phyloP scores from a whole-genome alignment of 805 yeast genomes.

The Yamadazyma scolyti region DNA sequence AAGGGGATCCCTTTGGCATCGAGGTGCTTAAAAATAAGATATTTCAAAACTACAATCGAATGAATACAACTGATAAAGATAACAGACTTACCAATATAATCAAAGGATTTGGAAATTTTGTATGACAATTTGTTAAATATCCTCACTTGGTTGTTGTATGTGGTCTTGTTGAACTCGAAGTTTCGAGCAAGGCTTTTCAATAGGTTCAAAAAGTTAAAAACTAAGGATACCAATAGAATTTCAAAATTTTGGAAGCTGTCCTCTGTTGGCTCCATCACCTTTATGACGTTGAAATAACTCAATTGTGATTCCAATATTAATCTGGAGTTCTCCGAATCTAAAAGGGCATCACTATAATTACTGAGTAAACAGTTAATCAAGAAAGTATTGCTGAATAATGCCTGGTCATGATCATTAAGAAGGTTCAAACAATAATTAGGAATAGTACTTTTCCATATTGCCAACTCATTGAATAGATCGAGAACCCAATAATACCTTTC shows the following conservation, averaged over 20 bases:
- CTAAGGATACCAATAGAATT: constrained; percentile 26
- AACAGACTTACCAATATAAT: constrained; percentile 15
- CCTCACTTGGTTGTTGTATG: constrained; percentile 28
- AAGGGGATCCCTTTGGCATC: not conserved
- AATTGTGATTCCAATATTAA: constrained; percentile 19
- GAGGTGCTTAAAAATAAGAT: constrained; percentile 17
- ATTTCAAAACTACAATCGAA: constrained; percentile 26
- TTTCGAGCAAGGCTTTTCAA: constrained; percentile 12
- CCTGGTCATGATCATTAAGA: constrained; percentile 4
- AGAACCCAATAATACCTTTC: constrained; percentile 37
- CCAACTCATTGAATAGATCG: constrained; percentile 37
- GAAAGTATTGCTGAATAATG: constrained; percentile 10
- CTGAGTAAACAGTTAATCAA: constrained; percentile 27
- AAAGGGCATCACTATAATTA: constrained; percentile 18
- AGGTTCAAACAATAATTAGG: constrained; percentile 29
- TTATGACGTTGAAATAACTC: constrained; percentile 6
- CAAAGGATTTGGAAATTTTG: constrained; percentile 16
- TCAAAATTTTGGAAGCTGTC: constrained; percentile 19
- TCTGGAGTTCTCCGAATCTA: constrained; percentile 5
- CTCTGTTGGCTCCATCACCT: constrained; percentile 1
- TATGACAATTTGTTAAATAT: constrained; percentile 25
- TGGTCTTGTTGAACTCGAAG: constrained; percentile 1
- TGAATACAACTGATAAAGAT: constrained; percentile 26
- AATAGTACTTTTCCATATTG: constrained; percentile 33
- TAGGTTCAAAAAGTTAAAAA: constrained; percentile 22